Base-by-base conservation (phyloP, 495 filamentous ascomycete species). In the Hyaloscypha bicolor region DNA sequence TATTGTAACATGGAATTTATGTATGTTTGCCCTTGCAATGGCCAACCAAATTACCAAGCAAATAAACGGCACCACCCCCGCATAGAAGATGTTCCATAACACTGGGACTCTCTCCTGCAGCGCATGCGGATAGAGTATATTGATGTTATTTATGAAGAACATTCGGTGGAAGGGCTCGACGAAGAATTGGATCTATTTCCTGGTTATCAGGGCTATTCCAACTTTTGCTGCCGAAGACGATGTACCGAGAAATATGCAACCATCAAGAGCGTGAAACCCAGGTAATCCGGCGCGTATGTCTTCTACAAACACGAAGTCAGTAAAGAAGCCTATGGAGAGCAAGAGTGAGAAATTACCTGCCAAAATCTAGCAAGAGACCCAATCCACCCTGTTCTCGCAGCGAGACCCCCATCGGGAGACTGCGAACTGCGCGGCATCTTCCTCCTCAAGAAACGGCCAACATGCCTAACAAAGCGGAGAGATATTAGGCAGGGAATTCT, bases 121-220 rank as follows among this genome's bases (percentile, higher is more conserved):
- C 25, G 94, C 92, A 76, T 96, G 89, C 9, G 96, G 96, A 74
- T 88, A 97, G 70, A 91, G 88, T 55, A 98, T 93, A 48, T 89
- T 81, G 12, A 89, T 83, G 74, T 97, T 92, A 75, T 91, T 90
- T 64, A 97, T 87, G 63, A 85, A 86, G 74, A 93, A 93, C 81
- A 91, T 85, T 75, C 88, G 93, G 74, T 97, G 94, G 76, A 98
- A 99, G 2, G 95, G 96, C 67, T 88, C 87, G 71, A 90, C 80
- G 64, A 94, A 89, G 76, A 79, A 89, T 83, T 22, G 94, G 82
- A 90, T 92, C 68, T 1, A 16, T 30, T 64, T 42, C 33, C 31
- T 4, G 8, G 29, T 14, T 35, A 70, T 65, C 25, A 71, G 64
- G 19, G 22, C 37, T 31, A n/a, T 59, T 32, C n/a, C 6, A 21